Base-by-base conservation (phyloP, 768 basidiomycete species). In the Psilocybe cyanescens region DNA sequence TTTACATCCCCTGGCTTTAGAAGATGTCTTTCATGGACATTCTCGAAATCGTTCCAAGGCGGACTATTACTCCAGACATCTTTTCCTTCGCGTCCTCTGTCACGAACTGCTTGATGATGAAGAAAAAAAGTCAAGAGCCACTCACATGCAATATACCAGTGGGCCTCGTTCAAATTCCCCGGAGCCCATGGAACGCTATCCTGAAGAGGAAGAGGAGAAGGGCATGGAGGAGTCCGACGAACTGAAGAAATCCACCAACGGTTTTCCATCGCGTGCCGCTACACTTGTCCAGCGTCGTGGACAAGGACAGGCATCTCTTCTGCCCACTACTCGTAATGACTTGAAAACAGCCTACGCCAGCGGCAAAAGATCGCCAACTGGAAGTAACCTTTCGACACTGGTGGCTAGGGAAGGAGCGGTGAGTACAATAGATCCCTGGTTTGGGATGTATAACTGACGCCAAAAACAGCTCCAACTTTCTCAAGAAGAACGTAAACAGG, bases 1-100 rank as follows among this genome's bases (percentile, higher is more conserved):
- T 63, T 70, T 91, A 45, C 90, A 91, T 68, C 90, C 90, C 1
- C 81, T 91, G 47, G 84, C 89, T 4, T 74, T 92, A 17, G 90
- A 91, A 67, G 90, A 91, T 66, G 73, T 91, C 11, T 83, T 91
- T 53, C 83, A 86, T 61, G 77, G 81, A 35, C 78, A 82, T 37
- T 75, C 78, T 17, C 80, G 83, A 37, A 81, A 77, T 30, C 83
- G 88, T 51, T 89, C 88, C 6, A 88, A 91, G 72, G 82, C 81
- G 9, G 89, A 91, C 68, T 92, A 91, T 69, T 92, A 88, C 73
- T 63, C 72, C 14, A 80, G 83, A 60, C 90, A 92, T 67, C 81
- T 93, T 19, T 92, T 92, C 76, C 74, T 91, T 39, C 84, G 86
- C 17, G 75, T 90, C 35, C 79, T 92, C 24, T 84, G 84, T 62